Evolutionary conservation across 75 land plant genomes (phyloP).

Genomic region (Picea sitchensis): DNA sequence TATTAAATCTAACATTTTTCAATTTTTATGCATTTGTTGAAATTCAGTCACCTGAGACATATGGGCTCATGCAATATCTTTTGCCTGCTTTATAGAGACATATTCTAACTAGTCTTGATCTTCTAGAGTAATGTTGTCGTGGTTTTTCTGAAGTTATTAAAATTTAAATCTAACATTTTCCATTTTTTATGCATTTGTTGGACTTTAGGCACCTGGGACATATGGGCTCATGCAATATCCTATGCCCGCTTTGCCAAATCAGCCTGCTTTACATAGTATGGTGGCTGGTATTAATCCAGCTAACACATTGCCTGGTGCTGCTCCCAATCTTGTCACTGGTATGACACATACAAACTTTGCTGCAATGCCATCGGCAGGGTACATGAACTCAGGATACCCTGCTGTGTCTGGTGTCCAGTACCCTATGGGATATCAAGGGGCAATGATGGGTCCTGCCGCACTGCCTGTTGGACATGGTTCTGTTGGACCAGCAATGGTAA

Average conservation of each 20-base stretch:
- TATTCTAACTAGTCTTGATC: neutral
- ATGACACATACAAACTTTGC: slow-evolving; percentile 13
- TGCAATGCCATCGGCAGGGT: slow-evolving; percentile 37
- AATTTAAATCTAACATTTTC: neutral
- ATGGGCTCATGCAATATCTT: slow-evolving; percentile 67
- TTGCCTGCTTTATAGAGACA: slow-evolving; percentile 22
- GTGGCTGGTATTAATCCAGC: slow-evolving; percentile 48
- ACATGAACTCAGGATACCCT: slow-evolving; percentile 46
- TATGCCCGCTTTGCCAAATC: slow-evolving; percentile 52
- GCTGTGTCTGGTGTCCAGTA: slow-evolving; percentile 53
- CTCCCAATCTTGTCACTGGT: slow-evolving; percentile 23
- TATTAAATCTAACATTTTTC: neutral
- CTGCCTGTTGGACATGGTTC: slow-evolving; percentile 38
- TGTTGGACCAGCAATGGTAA: slow-evolving; percentile 18
- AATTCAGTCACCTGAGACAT: slow-evolving; percentile 55
- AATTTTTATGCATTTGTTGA: neutral
- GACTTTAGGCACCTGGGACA: slow-evolving; percentile 49
- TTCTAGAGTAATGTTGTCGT: neutral
- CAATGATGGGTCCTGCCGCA: slow-evolving; percentile 42
- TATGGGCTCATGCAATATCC: slow-evolving; percentile 72
- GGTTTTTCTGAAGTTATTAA: neutral
- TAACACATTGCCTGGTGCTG: slow-evolving; percentile 35
- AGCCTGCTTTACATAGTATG: slow-evolving; percentile 39
- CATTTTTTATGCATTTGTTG: neutral
- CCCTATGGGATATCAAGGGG: slow-evolving; percentile 62